Conservation (phyloP, 2,329 filamentous ascomycete species). For the Xylariaceae sp. region DNA sequence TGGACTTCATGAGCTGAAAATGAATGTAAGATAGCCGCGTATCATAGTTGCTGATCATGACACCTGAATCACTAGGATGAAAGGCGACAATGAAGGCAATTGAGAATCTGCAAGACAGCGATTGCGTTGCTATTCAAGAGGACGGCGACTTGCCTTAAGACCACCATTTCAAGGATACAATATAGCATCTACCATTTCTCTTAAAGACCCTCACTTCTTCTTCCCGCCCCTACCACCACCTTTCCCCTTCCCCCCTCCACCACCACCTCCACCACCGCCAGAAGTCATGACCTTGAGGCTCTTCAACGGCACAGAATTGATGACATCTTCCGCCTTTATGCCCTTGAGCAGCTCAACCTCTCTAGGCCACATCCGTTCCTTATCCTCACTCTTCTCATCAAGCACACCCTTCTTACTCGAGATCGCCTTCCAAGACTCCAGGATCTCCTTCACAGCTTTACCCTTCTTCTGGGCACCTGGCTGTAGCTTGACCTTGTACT, state of each 20-base stretch:
- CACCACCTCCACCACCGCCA: slow-evolving; percentile 46
- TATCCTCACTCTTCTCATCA: slow-evolving; percentile 58
- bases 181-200: too few species aligned
- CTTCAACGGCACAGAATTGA: slow-evolving; percentile 75
- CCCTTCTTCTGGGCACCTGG: slow-evolving; percentile 89
- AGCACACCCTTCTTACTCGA: slow-evolving; percentile 54
- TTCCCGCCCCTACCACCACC: slow-evolving; percentile 36
- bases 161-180: too few species aligned
- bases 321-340: slow-evolving; percentile 76
- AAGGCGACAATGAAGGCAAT: too few species aligned
- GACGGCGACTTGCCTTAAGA: too few species aligned
- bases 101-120: too few species aligned
- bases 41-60: too few species aligned
- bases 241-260: slow-evolving; percentile 29
- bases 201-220: slow-evolving; percentile 34
- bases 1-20: too few species aligned
- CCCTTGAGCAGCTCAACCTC: slow-evolving; percentile 82
- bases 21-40: too few species aligned
- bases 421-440: slow-evolving; percentile 74
- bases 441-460: slow-evolving; percentile 85
- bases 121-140: too few species aligned
- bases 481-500: slow-evolving; percentile 94
- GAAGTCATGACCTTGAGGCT: slow-evolving; percentile 77
- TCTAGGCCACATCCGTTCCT: slow-evolving; percentile 75
- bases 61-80: too few species aligned